These are phyloP conservation scores for Phialophora chinensis DNA, from an alignment of 2,329 filamentous ascomycete genomes.

Conservation along the genomic window DNA sequence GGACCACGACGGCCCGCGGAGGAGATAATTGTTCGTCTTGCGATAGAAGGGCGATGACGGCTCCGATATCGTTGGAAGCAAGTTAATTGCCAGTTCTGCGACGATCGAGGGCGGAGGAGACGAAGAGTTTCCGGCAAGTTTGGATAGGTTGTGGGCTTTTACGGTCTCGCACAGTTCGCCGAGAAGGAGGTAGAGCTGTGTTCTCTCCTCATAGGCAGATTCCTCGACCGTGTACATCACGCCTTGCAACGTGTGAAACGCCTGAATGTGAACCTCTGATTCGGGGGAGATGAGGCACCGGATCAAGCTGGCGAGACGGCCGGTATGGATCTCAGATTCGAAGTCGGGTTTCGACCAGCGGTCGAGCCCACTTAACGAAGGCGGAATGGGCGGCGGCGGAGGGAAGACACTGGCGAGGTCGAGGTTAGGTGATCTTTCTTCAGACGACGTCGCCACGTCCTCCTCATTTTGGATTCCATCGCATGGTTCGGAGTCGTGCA, in stretches of 20 bases:
- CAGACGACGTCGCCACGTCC: neutral
- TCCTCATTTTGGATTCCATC: neutral
- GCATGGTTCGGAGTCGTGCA: slow-evolving; percentile 14
- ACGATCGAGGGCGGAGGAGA: slow-evolving; percentile 72
- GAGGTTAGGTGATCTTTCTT: slow-evolving; percentile 38
- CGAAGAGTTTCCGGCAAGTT: neutral
- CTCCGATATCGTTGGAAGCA: slow-evolving; percentile 70
- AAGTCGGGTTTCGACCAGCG: slow-evolving; percentile 64
- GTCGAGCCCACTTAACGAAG: slow-evolving; percentile 54
- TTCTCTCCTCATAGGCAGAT: slow-evolving; percentile 70
- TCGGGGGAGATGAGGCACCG: slow-evolving; percentile 77
- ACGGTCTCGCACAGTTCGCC: slow-evolving; percentile 78
- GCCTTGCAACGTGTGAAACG: slow-evolving; percentile 69
- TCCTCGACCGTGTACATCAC: slow-evolving; percentile 53
- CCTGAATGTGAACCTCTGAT: slow-evolving; percentile 77
- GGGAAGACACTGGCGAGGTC: slow-evolving; percentile 61
- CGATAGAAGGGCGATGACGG: slow-evolving; percentile 83
- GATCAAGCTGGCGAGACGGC: slow-evolving; percentile 72
- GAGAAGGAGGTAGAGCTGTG: slow-evolving; percentile 72
- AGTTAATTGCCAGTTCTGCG: slow-evolving; percentile 74
- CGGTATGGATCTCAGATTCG: slow-evolving; percentile 77
- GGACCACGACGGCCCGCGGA: slow-evolving; percentile 77
- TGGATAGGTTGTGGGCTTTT: slow-evolving; percentile 10
- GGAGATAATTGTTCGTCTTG: slow-evolving; percentile 85
- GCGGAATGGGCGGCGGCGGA: slow-evolving; percentile 53